A percentile compares a stretch with the other conserved stretches of the same genome.
Conservation (phyloP, 2,329 filamentous ascomycete species). For the Rosellinia necatrix region DNA sequence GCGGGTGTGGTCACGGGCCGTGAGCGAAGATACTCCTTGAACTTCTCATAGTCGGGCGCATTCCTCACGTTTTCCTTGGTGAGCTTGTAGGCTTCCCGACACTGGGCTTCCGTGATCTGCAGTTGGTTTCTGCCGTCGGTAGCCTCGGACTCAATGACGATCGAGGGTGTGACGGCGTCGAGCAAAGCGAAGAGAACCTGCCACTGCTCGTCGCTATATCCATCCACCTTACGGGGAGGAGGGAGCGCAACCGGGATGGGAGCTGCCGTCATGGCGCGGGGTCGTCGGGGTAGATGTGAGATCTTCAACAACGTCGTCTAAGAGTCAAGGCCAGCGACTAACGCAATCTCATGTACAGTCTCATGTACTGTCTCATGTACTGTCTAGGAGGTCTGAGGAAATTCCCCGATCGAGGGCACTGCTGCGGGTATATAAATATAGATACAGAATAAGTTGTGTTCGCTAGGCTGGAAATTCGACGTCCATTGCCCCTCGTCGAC, state of each 20-base stretch:
- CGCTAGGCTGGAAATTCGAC: no score
- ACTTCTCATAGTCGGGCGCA: constrained; percentile 47
- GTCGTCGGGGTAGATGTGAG: constrained; percentile 18
- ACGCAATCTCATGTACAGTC: background rate
- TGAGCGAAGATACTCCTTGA: constrained; percentile 59
- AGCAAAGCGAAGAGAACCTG: constrained; percentile 57
- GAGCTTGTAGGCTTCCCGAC: constrained; percentile 50
- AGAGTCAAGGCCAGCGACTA: background rate
- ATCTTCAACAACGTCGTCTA: constrained; percentile 28
- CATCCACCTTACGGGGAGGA: constrained; percentile 25
- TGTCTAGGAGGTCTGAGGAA: no score
- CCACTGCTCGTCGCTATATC: constrained; percentile 54
- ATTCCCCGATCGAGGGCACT: no score
- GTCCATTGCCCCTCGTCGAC: no score
- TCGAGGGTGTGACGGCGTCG: constrained; percentile 64
- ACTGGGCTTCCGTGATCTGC: constrained; percentile 54
- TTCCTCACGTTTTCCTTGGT: constrained; percentile 44
- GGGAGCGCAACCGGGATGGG: constrained; percentile 34
- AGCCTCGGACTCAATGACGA: constrained; percentile 50
- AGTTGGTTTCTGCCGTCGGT: constrained; percentile 49
- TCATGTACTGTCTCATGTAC: no score
- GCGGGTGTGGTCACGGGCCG: constrained; percentile 55
- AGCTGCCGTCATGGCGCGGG: no score
- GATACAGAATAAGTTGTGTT: no score
- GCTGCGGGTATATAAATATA: no score